phyloP scores from a whole-genome alignment of 2,329 filamentous ascomycete genomes.

The Colletotrichum eremochloae region DNA sequence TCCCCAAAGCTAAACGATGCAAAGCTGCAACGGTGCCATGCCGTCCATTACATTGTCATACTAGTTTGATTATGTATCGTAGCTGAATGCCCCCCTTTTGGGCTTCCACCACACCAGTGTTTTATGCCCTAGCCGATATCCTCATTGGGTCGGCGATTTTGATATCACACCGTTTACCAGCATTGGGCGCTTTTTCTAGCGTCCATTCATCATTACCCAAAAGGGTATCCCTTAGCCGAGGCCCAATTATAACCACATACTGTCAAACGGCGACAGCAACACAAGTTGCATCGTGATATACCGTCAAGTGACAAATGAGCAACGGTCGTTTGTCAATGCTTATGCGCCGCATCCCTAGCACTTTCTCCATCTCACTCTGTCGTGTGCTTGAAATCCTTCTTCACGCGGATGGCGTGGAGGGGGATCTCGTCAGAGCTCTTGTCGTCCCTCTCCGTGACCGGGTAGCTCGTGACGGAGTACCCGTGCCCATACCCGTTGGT shows the following conservation, averaged over 20 bases:
- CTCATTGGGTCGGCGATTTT: background rate
- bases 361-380: background rate
- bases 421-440: slow-evolving; percentile 54
- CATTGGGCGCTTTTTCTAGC: background rate
- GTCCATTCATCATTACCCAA: background rate
- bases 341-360: no score
- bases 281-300: no score
- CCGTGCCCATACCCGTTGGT: slow-evolving; percentile 47
- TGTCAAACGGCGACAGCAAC: no score
- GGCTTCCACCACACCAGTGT: background rate
- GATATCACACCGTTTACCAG: background rate
- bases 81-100: background rate
- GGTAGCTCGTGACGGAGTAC: slow-evolving; percentile 50
- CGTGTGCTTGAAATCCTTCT: slow-evolving; percentile 53
- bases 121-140: background rate
- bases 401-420: slow-evolving; percentile 55
- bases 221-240: background rate
- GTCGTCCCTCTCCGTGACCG: slow-evolving; percentile 46
- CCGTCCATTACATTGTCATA: background rate
- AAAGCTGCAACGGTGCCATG: no score
- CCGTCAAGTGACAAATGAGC: background rate
- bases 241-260: background rate
- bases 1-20: background rate
- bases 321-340: background rate
- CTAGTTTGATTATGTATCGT: background rate